phyloP scores from a whole-genome alignment of 2,329 filamentous ascomycete genomes.

The Fusarium napiforme region DNA sequence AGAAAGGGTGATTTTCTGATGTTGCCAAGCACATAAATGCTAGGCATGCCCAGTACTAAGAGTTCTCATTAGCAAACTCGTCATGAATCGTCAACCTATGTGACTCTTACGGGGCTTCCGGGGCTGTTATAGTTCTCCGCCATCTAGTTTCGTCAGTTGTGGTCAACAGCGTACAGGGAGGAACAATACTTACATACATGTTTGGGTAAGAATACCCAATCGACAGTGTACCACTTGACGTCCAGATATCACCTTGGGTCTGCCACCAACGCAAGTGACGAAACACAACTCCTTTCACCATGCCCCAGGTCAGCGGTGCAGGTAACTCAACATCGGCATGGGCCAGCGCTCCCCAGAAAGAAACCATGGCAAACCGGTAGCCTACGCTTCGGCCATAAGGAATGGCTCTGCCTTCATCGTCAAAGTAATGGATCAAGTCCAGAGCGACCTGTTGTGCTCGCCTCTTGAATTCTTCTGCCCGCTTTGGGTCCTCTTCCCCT shows the following conservation, averaged over 20 bases:
- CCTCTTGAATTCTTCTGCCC: slow-evolving; percentile 75
- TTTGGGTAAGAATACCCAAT: slow-evolving; percentile 84
- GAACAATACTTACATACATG: slow-evolving; percentile 66
- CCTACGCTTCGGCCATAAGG: slow-evolving; percentile 83
- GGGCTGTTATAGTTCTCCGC: slow-evolving; percentile 88
- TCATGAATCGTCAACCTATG: background rate
- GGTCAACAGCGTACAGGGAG: background rate
- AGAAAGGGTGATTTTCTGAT: slow-evolving; percentile 77
- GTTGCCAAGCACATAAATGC: slow-evolving; percentile 80
- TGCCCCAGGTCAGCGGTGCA: slow-evolving; percentile 78
- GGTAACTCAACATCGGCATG: slow-evolving; percentile 81
- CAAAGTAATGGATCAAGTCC: slow-evolving; percentile 81
- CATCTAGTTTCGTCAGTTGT: slow-evolving; percentile 57
- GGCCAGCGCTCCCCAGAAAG: slow-evolving; percentile 82
- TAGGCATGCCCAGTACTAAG: slow-evolving; percentile 81
- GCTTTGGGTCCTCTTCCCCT: slow-evolving; percentile 71
- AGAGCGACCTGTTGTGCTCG: slow-evolving; percentile 74
- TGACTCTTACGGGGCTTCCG: slow-evolving; percentile 63
- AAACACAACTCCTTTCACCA: slow-evolving; percentile 79
- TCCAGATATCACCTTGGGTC: slow-evolving; percentile 79
- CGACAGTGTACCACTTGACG: slow-evolving; percentile 77
- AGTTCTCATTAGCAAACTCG: slow-evolving; percentile 41
- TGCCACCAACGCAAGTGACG: slow-evolving; percentile 85
- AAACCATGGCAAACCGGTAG: slow-evolving; percentile 88
- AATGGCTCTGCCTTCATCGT: slow-evolving; percentile 75